phyloP scores from a whole-genome alignment of 1,139 yeast species.

The Maudiozyma humilis region DNA sequence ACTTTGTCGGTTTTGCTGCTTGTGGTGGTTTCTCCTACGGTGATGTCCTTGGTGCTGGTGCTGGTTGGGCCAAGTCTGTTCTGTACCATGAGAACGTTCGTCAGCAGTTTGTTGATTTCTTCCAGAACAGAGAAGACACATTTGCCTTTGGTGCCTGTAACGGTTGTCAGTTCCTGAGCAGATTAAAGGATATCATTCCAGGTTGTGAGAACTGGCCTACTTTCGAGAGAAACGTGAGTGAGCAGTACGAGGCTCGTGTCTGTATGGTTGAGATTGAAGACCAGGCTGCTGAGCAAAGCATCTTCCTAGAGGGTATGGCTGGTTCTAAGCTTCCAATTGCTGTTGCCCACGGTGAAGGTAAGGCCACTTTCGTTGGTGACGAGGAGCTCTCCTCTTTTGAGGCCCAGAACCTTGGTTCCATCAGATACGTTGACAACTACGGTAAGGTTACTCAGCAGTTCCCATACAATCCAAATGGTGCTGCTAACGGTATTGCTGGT shows the following conservation, averaged over 20 bases:
- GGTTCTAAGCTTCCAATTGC: conserved; percentile 92
- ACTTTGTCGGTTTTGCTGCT: conserved; percentile 91
- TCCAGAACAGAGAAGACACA: conserved; percentile 80
- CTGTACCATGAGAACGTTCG: conserved; percentile 74
- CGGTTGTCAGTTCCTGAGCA: conserved; percentile 94
- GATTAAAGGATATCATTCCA: conserved; percentile 81
- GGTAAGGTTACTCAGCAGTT: conserved; percentile 74
- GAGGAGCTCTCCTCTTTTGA: conserved; percentile 42
- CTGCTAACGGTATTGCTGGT: conserved; percentile 90
- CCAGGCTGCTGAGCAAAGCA: conserved; percentile 37
- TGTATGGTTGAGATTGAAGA: conserved; percentile 75
- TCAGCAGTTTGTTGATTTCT: conserved; percentile 67
- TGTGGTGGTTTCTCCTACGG: conserved; percentile 99
- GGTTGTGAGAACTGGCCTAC: conserved; percentile 97
- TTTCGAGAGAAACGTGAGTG: conserved; percentile 83
- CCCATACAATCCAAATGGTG: conserved; percentile 96
- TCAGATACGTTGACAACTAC: conserved; percentile 83
- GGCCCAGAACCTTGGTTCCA: conserved; percentile 47
- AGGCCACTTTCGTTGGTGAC: conserved; percentile 53
- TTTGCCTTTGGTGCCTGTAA: conserved; percentile 99
- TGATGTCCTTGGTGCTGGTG: conserved; percentile 98
- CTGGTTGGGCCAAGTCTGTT: conserved; percentile 99
- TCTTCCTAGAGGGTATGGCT: conserved; percentile 83
- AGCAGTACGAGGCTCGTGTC: conserved; percentile 95
- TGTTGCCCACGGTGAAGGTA: conserved; percentile 98